phyloP scores from a whole-genome alignment of 75 land plant species.

The Sequoiadendron giganteum region DNA sequence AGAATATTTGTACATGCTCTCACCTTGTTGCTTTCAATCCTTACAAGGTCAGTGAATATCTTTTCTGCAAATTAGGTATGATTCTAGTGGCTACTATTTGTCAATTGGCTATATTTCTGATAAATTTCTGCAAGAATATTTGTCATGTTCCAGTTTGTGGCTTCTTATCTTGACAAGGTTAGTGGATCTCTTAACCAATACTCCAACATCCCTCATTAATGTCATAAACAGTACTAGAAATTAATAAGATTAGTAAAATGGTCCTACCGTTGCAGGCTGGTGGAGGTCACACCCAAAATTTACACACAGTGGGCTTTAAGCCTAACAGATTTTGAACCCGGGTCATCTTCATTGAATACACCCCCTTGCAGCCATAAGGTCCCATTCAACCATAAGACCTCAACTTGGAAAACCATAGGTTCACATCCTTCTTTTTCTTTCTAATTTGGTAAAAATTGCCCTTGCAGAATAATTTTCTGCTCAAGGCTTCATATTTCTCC shows the following conservation, averaged over 20 bases:
- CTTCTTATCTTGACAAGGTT: neutral
- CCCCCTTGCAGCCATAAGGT: neutral
- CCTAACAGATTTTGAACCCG: neutral
- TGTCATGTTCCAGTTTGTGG: neutral
- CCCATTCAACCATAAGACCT: neutral
- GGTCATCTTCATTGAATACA: neutral
- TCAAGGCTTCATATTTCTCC: no score
- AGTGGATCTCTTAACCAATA: no score
- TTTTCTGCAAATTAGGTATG: no score
- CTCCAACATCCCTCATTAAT: no score
- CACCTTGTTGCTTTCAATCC: slow-evolving; percentile 57
- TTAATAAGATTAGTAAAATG: no score
- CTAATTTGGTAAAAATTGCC: neutral
- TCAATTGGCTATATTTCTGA: neutral
- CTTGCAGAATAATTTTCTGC: neutral
- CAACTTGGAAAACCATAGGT: neutral
- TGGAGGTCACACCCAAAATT: neutral
- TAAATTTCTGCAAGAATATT: neutral
- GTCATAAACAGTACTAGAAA: neutral
- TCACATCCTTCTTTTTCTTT: neutral
- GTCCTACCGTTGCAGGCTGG: neutral
- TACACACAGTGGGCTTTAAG: neutral
- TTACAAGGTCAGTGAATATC: slow-evolving; percentile 45
- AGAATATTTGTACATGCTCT: slow-evolving; percentile 59
- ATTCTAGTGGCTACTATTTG: neutral